Evolutionary conservation across 2,329 filamentous ascomycete genomes (phyloP).

Genomic region (Aspergillus oerlinghausenensis): DNA sequence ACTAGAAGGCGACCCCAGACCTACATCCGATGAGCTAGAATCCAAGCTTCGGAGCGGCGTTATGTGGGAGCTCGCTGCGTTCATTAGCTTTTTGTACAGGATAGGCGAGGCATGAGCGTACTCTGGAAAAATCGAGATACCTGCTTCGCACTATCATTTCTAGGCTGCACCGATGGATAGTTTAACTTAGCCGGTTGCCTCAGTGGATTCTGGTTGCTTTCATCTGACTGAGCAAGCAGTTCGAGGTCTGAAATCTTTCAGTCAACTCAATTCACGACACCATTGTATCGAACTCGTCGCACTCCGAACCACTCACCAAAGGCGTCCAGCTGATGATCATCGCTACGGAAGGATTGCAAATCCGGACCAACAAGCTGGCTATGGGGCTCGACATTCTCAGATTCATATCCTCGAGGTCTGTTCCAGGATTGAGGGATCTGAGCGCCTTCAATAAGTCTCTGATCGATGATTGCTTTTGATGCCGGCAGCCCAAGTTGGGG

Average conservation of each 20-base stretch:
- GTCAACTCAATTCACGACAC: neutral
- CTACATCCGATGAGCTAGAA: slow-evolving; percentile 27
- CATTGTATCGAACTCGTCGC: neutral
- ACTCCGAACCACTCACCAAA: slow-evolving; percentile 40
- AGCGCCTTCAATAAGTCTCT: slow-evolving; percentile 21
- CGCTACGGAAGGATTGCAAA: slow-evolving; percentile 9
- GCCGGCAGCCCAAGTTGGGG: slow-evolving; percentile 3
- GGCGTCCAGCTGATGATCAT: slow-evolving; percentile 40
- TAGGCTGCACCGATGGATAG: neutral
- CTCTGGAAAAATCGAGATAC: slow-evolving; percentile 28
- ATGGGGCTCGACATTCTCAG: neutral
- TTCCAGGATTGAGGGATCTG: slow-evolving; percentile 10
- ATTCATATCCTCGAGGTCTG: neutral
- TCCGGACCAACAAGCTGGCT: neutral
- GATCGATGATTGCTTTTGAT: slow-evolving; percentile 16
- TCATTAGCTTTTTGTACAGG: neutral
- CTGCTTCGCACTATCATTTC: slow-evolving; percentile 7
- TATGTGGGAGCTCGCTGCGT: slow-evolving; percentile 13
- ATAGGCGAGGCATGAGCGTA: slow-evolving; percentile 12
- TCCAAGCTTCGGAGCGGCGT: slow-evolving; percentile 18
- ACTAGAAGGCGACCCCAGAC: slow-evolving; percentile 24
- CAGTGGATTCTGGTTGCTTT: slow-evolving; percentile 3
- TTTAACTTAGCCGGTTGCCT: slow-evolving; percentile 1
- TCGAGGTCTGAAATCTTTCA: slow-evolving; percentile 29
- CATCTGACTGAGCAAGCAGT: slow-evolving; percentile 30